Percentiles rank a stretch among this genome's conserved stretches.
These are phyloP conservation scores for Epichloe sp. DNA, from an alignment of 2,329 filamentous ascomycete species.

Conservation along the genomic window DNA sequence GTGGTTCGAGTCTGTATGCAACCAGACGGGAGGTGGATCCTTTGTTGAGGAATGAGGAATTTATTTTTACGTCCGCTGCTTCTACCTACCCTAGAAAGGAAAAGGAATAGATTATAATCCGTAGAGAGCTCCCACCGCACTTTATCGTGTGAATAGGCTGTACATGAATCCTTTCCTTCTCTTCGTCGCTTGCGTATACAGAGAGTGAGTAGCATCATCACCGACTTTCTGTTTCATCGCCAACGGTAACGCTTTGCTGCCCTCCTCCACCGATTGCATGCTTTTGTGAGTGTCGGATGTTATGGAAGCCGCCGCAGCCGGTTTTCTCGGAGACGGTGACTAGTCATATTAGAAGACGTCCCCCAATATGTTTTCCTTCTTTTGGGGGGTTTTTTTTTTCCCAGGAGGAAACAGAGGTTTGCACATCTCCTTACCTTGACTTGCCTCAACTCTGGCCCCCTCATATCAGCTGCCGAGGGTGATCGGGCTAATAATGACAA, in stretches of 20 bases:
- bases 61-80: no score
- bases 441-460: not conserved
- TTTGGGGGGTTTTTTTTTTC: no score
- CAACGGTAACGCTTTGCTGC: not conserved
- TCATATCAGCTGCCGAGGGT: not conserved
- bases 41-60: no score
- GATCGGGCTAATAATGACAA: not conserved
- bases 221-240: not conserved
- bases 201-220: not conserved
- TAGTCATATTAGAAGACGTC: not conserved
- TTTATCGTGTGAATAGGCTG: slow-evolving; percentile 5
- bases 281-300: not conserved
- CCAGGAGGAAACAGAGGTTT: not conserved
- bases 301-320: not conserved
- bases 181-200: not conserved
- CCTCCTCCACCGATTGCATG: not conserved
- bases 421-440: not conserved
- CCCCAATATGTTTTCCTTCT: not conserved
- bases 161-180: slow-evolving; percentile 10
- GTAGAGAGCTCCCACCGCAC: not conserved
- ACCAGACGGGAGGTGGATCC: not conserved
- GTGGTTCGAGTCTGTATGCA: not conserved
- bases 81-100: not conserved
- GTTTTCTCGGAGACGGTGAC: not conserved
- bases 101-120: not conserved